Percentiles rank a stretch among this genome's conserved stretches.
Conservation (phyloP, 352 stramenopile genomes). For the Globisporangium megalacanthum region DNA sequence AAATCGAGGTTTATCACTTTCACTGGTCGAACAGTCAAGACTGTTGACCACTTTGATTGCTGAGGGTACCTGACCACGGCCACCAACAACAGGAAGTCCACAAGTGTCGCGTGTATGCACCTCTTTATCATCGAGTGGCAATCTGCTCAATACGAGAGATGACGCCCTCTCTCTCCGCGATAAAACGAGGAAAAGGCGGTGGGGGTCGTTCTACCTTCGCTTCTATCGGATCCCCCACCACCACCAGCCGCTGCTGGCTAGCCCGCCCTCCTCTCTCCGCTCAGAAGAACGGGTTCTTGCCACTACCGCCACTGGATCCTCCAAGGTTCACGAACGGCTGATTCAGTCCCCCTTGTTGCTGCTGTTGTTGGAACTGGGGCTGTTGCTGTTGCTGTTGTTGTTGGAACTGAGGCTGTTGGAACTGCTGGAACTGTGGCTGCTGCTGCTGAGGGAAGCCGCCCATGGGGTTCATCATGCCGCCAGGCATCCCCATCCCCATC, state of each 20-base stretch:
- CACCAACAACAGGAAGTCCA: no score
- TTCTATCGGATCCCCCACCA: constrained; percentile 9
- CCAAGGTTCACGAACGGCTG: constrained; percentile 78
- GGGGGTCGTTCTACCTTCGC: constrained; percentile 6
- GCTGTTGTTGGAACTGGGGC: constrained; percentile 27
- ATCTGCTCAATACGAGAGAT: background rate
- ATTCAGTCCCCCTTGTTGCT: constrained; percentile 46
- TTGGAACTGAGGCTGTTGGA: constrained; percentile 19
- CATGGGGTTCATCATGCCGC: constrained; percentile 59
- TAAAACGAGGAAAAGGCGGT: background rate
- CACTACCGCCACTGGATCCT: constrained; percentile 3
- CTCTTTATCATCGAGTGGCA: background rate
- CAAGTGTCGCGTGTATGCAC: constrained; percentile 5
- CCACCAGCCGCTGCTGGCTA: background rate
- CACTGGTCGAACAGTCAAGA: no score
- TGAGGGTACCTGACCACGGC: no score
- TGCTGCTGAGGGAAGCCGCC: constrained; percentile 38
- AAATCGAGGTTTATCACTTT: no score
- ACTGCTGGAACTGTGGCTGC: constrained; percentile 24
- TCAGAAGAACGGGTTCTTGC: constrained; percentile 48
- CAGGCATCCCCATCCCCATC: constrained; percentile 39
- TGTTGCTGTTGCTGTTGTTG: constrained; percentile 28
- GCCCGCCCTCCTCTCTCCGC: background rate
- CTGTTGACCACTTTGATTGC: no score
- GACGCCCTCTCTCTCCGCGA: background rate